Conservation (phyloP, 805 yeast genomes). For the Wickerhamiella cacticola region DNA sequence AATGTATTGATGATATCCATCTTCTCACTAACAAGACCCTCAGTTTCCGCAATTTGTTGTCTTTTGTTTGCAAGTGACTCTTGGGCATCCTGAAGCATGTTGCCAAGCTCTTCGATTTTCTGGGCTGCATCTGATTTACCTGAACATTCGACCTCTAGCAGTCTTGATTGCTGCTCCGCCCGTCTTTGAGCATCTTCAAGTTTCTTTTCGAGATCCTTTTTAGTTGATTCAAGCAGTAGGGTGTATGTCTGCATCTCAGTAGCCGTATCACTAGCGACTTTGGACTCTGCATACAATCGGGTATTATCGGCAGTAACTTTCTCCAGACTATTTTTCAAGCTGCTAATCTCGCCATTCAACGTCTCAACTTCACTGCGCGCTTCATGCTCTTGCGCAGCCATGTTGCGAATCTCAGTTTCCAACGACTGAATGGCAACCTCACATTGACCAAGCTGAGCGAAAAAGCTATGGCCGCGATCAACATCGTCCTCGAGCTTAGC, state of each 20-base stretch:
- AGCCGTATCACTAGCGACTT: background rate
- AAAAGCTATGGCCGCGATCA: background rate
- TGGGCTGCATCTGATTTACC: background rate
- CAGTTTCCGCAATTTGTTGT: constrained; percentile 1
- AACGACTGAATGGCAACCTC: background rate
- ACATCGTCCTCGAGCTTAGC: background rate
- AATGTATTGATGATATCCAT: background rate
- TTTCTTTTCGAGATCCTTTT: background rate
- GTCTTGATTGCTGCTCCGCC: background rate
- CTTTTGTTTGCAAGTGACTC: background rate
- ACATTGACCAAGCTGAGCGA: background rate
- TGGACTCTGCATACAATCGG: background rate
- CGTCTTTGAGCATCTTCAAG: background rate
- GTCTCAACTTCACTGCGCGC: background rate
- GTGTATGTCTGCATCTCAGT: background rate
- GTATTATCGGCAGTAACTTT: background rate
- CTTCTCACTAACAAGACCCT: constrained; percentile 7
- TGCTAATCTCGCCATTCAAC: background rate
- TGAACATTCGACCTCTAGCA: background rate
- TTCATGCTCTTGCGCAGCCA: background rate
- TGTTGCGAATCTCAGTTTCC: background rate
- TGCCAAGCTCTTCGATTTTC: background rate
- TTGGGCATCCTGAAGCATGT: background rate
- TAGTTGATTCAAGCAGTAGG: background rate
- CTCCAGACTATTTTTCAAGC: background rate